Evolutionary conservation across 2,329 filamentous ascomycete genomes (phyloP).

Genomic region (Rhexocercosporidium sp.): DNA sequence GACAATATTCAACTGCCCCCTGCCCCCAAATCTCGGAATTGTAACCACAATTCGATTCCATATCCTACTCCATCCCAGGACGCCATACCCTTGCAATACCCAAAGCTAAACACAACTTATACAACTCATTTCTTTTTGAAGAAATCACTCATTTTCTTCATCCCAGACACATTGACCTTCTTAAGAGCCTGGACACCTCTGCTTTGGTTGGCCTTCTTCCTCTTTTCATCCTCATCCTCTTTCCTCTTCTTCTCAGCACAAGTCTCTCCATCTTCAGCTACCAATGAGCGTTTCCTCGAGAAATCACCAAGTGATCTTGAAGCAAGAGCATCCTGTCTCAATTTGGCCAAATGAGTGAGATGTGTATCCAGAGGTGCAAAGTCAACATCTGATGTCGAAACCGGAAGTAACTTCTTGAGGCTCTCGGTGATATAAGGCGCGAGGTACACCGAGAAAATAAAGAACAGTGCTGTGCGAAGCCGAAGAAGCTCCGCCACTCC

Average conservation of each 20-base stretch:
- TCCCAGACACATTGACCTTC: conserved; percentile 89
- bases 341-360: conserved; percentile 65
- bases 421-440: conserved; percentile 44
- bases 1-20: conserved; percentile 1
- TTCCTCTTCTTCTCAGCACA: conserved; percentile 81
- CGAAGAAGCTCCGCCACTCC: conserved; percentile 50
- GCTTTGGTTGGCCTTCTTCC: conserved; percentile 77
- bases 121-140: conserved; percentile 69
- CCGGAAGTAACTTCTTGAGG: conserved; percentile 46
- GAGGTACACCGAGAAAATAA: conserved; percentile 56
- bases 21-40: not conserved
- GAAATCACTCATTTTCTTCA: conserved; percentile 97
- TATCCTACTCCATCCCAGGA: not conserved
- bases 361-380: conserved; percentile 76
- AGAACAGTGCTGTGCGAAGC: conserved; percentile 53
- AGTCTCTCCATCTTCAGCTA: conserved; percentile 63
- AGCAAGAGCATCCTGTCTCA: conserved; percentile 74
- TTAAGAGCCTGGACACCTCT: conserved; percentile 78
- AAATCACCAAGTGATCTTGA: conserved; percentile 73
- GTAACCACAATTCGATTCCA: not conserved
- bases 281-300: conserved; percentile 70
- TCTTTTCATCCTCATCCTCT: conserved; percentile 87
- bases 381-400: conserved; percentile 52
- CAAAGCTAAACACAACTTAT: conserved; percentile 19
- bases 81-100: conserved; percentile 2